Evolutionary conservation across 257 asterid species (phyloP).

Genomic region (Solanum phureja): DNA sequence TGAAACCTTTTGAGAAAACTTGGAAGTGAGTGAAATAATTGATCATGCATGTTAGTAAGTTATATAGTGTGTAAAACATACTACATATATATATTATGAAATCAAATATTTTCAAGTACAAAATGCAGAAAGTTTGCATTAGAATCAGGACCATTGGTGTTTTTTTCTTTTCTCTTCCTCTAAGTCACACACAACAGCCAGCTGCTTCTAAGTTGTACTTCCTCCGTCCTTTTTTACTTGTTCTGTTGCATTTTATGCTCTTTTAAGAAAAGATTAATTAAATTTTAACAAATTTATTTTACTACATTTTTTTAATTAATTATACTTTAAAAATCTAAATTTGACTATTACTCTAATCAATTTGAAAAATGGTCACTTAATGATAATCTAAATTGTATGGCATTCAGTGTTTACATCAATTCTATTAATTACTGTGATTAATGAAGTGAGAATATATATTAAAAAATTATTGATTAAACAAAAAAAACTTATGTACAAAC

Average conservation of each 20-base stretch:
- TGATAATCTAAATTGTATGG: background rate
- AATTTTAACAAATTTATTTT: background rate
- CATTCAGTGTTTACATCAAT: background rate
- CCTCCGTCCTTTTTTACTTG: background rate
- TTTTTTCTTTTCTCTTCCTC: background rate
- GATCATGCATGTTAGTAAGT: background rate
- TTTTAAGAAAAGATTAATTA: background rate
- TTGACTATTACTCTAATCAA: background rate
- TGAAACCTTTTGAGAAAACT: background rate
- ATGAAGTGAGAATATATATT: background rate
- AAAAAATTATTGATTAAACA: background rate
- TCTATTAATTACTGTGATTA: background rate
- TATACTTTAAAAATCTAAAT: background rate
- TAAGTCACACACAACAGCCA: background rate
- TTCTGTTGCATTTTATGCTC: background rate
- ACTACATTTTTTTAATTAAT: background rate
- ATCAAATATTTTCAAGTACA: background rate
- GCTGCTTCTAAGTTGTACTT: background rate
- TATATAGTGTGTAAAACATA: background rate
- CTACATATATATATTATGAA: background rate
- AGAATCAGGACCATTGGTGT: background rate
- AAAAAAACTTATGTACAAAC: background rate
- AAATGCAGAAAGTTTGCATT: background rate
- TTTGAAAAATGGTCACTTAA: background rate
- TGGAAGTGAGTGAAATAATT: background rate